These are phyloP conservation scores for Pichia sp. DNA, from an alignment of 1,139 yeast species.

Conservation along the genomic window DNA sequence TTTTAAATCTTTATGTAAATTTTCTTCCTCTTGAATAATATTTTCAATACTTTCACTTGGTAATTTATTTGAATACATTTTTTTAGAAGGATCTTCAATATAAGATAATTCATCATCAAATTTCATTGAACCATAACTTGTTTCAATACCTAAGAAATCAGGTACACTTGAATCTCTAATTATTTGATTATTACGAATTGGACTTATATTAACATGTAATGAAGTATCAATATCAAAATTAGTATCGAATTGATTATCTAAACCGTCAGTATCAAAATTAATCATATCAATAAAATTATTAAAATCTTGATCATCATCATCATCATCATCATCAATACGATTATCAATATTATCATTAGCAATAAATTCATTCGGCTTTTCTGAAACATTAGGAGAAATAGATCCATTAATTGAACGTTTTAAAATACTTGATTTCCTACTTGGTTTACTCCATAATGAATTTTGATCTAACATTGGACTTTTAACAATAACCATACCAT, in stretches of 20 bases:
- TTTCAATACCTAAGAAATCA: conserved; percentile 16
- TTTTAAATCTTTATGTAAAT: conserved; percentile 2
- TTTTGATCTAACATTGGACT: conserved; percentile 14
- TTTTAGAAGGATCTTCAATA: background rate
- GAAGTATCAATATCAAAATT: conserved; percentile 23
- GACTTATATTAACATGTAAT: conserved; percentile 14
- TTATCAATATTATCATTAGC: background rate
- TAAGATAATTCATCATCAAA: conserved; percentile 9
- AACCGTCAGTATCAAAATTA: conserved; percentile 45
- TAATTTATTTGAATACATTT: background rate
- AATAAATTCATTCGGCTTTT: background rate
- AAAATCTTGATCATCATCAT: conserved; percentile 29
- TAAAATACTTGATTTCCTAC: conserved; percentile 18
- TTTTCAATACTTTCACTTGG: conserved; percentile 14
- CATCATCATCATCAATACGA: background rate
- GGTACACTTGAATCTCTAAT: conserved; percentile 13
- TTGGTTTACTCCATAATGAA: conserved; percentile 10
- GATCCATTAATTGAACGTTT: conserved; percentile 7
- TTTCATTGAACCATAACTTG: conserved; percentile 9
- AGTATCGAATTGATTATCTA: conserved; percentile 17
- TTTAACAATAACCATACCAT: conserved; percentile 34
- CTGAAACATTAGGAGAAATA: background rate
- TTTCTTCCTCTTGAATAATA: conserved; percentile 15
- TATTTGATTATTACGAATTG: conserved; percentile 3
- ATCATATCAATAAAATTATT: conserved; percentile 62